Evolutionary conservation across 306 rosid genomes (phyloP), one percentile per base, ranked within the genome.

Genomic region (Pyrus pyrifolia): DNA sequence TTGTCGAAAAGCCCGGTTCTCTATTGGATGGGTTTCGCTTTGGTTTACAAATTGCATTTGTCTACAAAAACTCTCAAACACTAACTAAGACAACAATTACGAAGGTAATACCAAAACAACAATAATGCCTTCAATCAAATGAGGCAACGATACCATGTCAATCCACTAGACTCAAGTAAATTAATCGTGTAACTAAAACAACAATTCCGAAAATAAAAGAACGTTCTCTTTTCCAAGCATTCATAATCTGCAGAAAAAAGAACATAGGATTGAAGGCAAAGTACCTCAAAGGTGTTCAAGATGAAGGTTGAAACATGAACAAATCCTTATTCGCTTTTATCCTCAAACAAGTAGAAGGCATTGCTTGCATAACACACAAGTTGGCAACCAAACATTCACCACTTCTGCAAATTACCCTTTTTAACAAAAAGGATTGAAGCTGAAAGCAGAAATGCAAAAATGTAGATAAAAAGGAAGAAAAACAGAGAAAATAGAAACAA

Each of bases 401-500:
- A 35, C 62, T 8, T 51, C 62, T 25, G 19, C 23, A 27, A 4
- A 22, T 11, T 9, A 11, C 27, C 62, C 62, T n/a, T 8, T 58
- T 70, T 30, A 55, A 67, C 74, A 25, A 42, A 49, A 68, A 29
- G 46, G 44, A 73, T 61, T 42, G 69, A 27, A 68, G 45, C 45
- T 27, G 11, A 45, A 68, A 69, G 23, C 65, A 68, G 42, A 76
- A 14, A 8, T 57, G n/a, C 31, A 68, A 27, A 71, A 0, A 65
- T 14, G 17, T 8, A 55, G 74, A 40, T 21, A 12, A 58, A 11
- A 75, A 68, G 67, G 17, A 55, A 66, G 3, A 62, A 46, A 49
- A 63, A 67, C 68, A 84, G 61, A 82, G 82, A 78, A 87, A 86
- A 85, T 79, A 79, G 85, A 80, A 82, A 88, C 77, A 78, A 81